A percentile compares a stretch with the other conserved stretches of the same genome.
phyloP scores from a whole-genome alignment of 2,329 filamentous ascomycete genomes.

The Didymella sp. region DNA sequence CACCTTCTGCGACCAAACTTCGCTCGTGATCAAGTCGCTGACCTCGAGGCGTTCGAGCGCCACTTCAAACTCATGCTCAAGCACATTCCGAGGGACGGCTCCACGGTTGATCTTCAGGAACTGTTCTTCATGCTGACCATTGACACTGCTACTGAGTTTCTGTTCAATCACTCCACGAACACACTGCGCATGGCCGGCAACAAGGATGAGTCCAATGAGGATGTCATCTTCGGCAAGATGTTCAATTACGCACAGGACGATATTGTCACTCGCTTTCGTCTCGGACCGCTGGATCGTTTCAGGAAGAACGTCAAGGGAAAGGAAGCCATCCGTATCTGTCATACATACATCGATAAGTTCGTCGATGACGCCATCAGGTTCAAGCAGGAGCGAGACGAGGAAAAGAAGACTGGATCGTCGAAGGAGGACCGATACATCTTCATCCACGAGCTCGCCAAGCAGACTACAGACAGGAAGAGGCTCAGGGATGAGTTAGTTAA shows the following conservation, averaged over 20 bases:
- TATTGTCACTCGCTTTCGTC: slow-evolving; percentile 46
- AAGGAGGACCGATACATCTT: slow-evolving; percentile 55
- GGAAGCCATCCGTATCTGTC: slow-evolving; percentile 52
- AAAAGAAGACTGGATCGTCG: slow-evolving; percentile 38
- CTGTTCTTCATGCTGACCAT: slow-evolving; percentile 60
- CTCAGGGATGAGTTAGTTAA: slow-evolving; percentile 57
- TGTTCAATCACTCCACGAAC: slow-evolving; percentile 55
- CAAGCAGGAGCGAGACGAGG: slow-evolving; percentile 36
- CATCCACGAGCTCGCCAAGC: slow-evolving; percentile 55
- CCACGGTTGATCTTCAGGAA: slow-evolving; percentile 49
- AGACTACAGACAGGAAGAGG: slow-evolving; percentile 53
- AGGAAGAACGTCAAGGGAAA: slow-evolving; percentile 45
- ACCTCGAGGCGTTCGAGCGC: slow-evolving; percentile 64
- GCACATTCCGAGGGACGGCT: slow-evolving; percentile 63
- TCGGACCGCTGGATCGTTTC: slow-evolving; percentile 46
- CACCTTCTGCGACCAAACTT: slow-evolving; percentile 63
- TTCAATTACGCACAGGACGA: slow-evolving; percentile 54
- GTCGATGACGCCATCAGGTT: slow-evolving; percentile 54
- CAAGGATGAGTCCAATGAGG: slow-evolving; percentile 41
- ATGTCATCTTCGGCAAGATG: slow-evolving; percentile 51
- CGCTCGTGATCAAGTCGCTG: slow-evolving; percentile 59
- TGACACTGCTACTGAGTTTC: slow-evolving; percentile 59
- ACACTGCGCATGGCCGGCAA: slow-evolving; percentile 43
- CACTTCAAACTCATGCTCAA: slow-evolving; percentile 66
- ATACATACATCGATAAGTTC: slow-evolving; percentile 55